phyloP scores from a whole-genome alignment of 495 filamentous ascomycete species.

The Lichenothelia convexa region DNA sequence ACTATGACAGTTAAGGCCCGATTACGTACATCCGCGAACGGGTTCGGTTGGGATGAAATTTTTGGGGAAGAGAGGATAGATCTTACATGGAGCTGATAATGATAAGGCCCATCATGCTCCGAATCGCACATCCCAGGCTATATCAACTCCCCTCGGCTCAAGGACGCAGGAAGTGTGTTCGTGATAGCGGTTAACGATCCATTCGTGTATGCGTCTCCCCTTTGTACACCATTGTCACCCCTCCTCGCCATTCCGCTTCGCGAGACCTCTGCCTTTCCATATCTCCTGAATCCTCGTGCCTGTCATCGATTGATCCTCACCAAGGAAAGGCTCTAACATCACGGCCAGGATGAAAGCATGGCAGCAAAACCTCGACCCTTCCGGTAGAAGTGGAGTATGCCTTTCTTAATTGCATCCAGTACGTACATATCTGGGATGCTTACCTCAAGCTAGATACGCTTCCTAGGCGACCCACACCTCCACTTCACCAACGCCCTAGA shows the following conservation, averaged over 20 bases:
- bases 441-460: too few relatives aligned
- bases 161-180: conserved; percentile 60
- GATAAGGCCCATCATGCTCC: conserved; percentile 59
- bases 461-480: conserved; percentile 74
- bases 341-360: conserved; percentile 64
- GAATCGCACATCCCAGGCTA: conserved; percentile 65
- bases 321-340: too few relatives aligned
- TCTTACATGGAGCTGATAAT: too few relatives aligned
- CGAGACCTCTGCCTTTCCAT: too few relatives aligned
- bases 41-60: too few relatives aligned
- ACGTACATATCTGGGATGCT: too few relatives aligned
- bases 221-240: too few relatives aligned
- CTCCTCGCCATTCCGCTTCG: neutral
- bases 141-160: conserved; percentile 52
- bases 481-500: conserved; percentile 74
- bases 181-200: conserved; percentile 89
- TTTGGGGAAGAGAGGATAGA: too few relatives aligned
- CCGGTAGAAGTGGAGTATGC: conserved; percentile 54
- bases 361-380: conserved; percentile 54
- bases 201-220: conserved; percentile 53
- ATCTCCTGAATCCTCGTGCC: too few relatives aligned
- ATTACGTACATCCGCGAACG: too few relatives aligned
- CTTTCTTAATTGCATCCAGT: neutral
- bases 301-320: too few relatives aligned
- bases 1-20: too few relatives aligned